phyloP scores from a whole-genome alignment of 2,329 filamentous ascomycete genomes.

The Pseudogymnoascus pannorum region DNA sequence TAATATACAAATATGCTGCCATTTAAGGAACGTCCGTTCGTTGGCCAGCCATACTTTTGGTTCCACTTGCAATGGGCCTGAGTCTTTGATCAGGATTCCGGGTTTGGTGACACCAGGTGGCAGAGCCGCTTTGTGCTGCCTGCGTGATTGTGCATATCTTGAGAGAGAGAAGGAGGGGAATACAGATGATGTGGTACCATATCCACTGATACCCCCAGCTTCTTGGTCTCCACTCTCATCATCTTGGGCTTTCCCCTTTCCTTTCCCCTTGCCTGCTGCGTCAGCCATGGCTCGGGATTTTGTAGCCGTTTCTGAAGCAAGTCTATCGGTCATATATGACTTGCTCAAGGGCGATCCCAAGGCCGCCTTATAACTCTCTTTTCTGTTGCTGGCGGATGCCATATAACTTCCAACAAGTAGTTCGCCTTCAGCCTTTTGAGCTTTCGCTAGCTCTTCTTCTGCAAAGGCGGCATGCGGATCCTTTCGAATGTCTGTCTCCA shows the following conservation, averaged over 20 bases:
- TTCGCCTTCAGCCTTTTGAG: constrained; percentile 76
- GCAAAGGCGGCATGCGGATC: constrained; percentile 88
- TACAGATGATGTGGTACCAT: constrained; percentile 59
- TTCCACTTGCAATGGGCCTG: constrained; percentile 84
- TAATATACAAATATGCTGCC: constrained; percentile 90
- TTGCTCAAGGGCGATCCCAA: constrained; percentile 61
- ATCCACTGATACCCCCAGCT: constrained; percentile 32
- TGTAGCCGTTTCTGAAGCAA: constrained; percentile 38
- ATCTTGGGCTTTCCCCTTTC: constrained; percentile 13
- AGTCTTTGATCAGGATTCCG: constrained; percentile 85
- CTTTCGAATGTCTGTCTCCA: constrained; percentile 88
- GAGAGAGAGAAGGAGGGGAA: constrained; percentile 78
- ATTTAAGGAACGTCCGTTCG: constrained; percentile 96
- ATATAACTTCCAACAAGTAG: constrained; percentile 85
- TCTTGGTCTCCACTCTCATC: constrained; percentile 29
- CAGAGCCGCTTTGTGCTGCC: constrained; percentile 47
- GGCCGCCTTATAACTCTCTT: constrained; percentile 48
- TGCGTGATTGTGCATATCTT: constrained; percentile 59
- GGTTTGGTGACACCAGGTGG: constrained; percentile 87
- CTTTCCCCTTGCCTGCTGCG: constrained; percentile 26
- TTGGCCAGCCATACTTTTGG: constrained; percentile 99
- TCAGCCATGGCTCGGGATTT: constrained; percentile 19
- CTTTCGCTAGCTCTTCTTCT: constrained; percentile 78
- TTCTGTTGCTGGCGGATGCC: constrained; percentile 38
- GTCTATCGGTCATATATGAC: constrained; percentile 53